A percentile compares a stretch with the other conserved stretches of the same genome.
Conservation (phyloP, 352 stramenopile genomes). For the Globisporangium paroecandrum region DNA sequence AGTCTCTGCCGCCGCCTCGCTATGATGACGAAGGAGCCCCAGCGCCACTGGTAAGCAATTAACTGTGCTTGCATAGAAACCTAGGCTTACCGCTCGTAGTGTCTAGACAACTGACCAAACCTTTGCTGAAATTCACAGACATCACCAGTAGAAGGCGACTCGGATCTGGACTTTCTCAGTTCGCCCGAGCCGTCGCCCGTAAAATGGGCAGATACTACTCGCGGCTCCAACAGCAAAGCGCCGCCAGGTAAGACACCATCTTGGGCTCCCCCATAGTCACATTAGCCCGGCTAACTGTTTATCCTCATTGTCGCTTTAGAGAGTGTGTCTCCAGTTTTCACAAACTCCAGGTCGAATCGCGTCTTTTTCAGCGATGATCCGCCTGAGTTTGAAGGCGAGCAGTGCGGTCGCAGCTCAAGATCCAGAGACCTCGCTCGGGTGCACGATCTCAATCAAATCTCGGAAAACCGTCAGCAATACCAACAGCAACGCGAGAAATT, state of each 20-base stretch:
- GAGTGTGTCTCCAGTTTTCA: constrained; percentile 27
- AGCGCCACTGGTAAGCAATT: neutral
- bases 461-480: neutral
- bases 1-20: constrained; percentile 18
- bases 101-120: neutral
- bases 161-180: neutral
- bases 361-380: constrained; percentile 4
- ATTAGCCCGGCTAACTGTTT: neutral
- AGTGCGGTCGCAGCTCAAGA: neutral
- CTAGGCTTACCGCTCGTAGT: neutral
- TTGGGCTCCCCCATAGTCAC: neutral
- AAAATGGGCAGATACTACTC: constrained; percentile 3
- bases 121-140: neutral
- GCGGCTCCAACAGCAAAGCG: neutral
- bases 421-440: neutral
- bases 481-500: constrained; percentile 4
- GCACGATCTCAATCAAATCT: neutral
- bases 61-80: too few relatives aligned
- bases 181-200: constrained; percentile 8
- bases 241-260: neutral
- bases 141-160: neutral
- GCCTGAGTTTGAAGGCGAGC: neutral
- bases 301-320: neutral
- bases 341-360: neutral
- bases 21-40: constrained; percentile 14